These are phyloP conservation scores for Exophiala alcalophila DNA, from an alignment of 2,329 filamentous ascomycete genomes.

Conservation along the genomic window DNA sequence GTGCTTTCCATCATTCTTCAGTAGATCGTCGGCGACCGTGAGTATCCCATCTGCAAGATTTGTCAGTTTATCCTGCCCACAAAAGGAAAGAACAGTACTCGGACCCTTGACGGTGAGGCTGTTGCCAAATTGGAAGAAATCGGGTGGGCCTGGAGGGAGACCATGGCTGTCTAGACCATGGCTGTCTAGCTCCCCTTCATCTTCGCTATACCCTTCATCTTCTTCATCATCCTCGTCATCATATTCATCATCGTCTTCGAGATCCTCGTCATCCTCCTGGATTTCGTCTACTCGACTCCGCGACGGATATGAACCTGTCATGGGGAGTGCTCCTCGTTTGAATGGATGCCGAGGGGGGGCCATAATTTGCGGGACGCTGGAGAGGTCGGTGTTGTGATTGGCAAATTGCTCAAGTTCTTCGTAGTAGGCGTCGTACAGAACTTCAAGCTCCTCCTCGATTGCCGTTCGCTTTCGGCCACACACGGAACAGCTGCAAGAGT, in stretches of 20 bases:
- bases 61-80: constrained; percentile 19
- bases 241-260: constrained; percentile 50
- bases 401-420: constrained; percentile 97
- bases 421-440: constrained; percentile 97
- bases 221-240: constrained; percentile 60
- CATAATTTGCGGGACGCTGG: constrained; percentile 65
- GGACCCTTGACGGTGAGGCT: constrained; percentile 89
- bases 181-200: constrained; percentile 60
- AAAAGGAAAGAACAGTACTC: constrained; percentile 23
- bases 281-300: constrained; percentile 65
- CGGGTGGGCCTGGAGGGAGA: constrained; percentile 66
- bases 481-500: constrained; percentile 96
- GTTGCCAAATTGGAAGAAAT: constrained; percentile 97
- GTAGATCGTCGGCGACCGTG: constrained; percentile 94
- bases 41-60: constrained; percentile 74
- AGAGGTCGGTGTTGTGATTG: constrained; percentile 67
- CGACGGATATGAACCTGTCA: constrained; percentile 52
- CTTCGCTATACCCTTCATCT: constrained; percentile 64
- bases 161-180: constrained; percentile 63
- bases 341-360: constrained; percentile 58
- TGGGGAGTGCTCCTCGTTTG: constrained; percentile 36
- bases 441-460: constrained; percentile 96
- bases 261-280: constrained; percentile 54
- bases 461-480: constrained; percentile 94
- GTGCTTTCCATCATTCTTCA: constrained; percentile 98